These are phyloP conservation scores for Globisporangium cystogenes DNA, from an alignment of 352 stramenopile species.

Conservation along the genomic window DNA sequence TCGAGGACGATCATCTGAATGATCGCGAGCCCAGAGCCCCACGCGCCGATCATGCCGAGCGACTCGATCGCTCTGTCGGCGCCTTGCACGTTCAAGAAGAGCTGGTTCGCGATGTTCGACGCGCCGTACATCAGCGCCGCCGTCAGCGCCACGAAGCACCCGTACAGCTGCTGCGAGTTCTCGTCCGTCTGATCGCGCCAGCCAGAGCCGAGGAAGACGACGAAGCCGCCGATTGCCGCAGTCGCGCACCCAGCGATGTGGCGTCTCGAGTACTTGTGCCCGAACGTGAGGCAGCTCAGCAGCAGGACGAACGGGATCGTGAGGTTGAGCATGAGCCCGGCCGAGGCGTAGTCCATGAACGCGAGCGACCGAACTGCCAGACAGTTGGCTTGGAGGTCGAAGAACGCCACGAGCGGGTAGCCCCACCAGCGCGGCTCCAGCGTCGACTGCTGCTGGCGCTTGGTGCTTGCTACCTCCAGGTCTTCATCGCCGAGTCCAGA, in stretches of 20 bases:
- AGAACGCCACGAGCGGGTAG: conserved; percentile 31
- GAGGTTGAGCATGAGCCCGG: conserved; percentile 34
- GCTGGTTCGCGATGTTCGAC: conserved; percentile 35
- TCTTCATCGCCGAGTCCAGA: not conserved
- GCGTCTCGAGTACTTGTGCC: conserved; percentile 18
- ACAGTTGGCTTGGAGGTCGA: conserved; percentile 40
- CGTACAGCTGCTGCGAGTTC: conserved; percentile 22
- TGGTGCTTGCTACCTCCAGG: not conserved
- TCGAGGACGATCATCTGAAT: conserved; percentile 25
- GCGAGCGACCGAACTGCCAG: conserved; percentile 22
- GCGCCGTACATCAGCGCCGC: conserved; percentile 28
- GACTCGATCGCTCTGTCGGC: conserved; percentile 23
- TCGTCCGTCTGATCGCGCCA: conserved; percentile 11
- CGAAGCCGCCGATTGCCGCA: conserved; percentile 13
- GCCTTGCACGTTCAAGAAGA: conserved; percentile 20
- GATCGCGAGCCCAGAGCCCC: conserved; percentile 20
- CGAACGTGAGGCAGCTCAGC: conserved; percentile 20
- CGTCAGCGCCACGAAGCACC: conserved; percentile 23
- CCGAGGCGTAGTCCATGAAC: conserved; percentile 27
- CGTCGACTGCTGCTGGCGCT: not conserved
- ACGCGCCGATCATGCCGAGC: conserved; percentile 25
- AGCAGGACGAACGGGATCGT: conserved; percentile 39
- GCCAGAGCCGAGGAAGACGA: conserved; percentile 22
- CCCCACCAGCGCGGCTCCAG: conserved; percentile 25
- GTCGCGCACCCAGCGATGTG: conserved; percentile 24